Evolutionary conservation across 306 rosid genomes (phyloP).

Genomic region (Medicago lupulina): DNA sequence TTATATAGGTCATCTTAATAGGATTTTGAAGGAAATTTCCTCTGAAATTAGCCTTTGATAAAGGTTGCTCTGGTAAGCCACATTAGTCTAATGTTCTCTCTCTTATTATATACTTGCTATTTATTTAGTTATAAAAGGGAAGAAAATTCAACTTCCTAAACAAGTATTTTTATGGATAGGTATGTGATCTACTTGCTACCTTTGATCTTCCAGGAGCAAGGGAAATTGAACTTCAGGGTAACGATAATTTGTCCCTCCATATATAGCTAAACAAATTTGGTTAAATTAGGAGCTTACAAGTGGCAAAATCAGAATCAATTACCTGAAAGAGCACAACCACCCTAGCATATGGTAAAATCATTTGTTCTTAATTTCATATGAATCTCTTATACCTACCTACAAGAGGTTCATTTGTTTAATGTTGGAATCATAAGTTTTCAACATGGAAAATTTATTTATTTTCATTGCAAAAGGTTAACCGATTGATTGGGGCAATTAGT

Average conservation of each 20-base stretch:
- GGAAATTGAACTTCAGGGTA: background rate
- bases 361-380: too few relatives aligned
- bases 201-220: background rate
- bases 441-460: background rate
- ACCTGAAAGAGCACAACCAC: too few relatives aligned
- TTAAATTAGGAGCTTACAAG: background rate
- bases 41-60: background rate
- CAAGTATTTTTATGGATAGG: slow-evolving; percentile 1
- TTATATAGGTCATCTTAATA: slow-evolving; percentile 24
- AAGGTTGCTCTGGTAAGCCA: slow-evolving; percentile 11
- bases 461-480: background rate
- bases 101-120: background rate
- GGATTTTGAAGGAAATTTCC: background rate
- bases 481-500: too few relatives aligned
- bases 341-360: too few relatives aligned
- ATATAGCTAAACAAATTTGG: background rate
- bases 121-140: background rate
- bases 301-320: background rate
- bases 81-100: background rate
- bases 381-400: too few relatives aligned
- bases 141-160: background rate
- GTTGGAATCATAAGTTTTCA: background rate
- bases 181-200: background rate
- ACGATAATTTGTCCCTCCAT: background rate
- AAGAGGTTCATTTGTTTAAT: too few relatives aligned